Evolutionary conservation across 371 early-diverging fungal species (phyloP), one percentile per base, ranked within the genome.

Genomic region (Circinella minor): DNA sequence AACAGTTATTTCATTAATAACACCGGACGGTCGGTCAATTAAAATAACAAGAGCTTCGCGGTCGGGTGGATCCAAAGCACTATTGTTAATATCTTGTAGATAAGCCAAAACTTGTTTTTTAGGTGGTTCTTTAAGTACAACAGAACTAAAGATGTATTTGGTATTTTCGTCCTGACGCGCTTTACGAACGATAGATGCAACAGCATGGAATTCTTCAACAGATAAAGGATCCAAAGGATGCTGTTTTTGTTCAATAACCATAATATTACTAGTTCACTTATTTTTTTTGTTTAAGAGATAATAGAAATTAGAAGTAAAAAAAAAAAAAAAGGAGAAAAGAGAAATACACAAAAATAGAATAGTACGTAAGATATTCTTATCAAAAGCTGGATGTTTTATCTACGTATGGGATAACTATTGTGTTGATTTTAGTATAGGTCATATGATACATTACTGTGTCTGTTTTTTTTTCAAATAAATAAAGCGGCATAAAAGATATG

Each of bases 41-140:
- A 72, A 54, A 59, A 81, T 43, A 4, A 77, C 80, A 64, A 81
- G 71, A 8, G 83, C 79, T 61, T 83, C 79, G 47, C 83, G 77
- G 18, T 80, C 81, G 66, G 81, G 65, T 1, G 61, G 48, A 4
- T 65, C 67, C 2, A 78, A 63, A 47, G 67, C 74, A n/a, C 76
- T 73, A 1, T 36, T 66, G 7, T 70, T 64, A 7, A 63, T 77
- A 46, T 75, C 73, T 9, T 81, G 81, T 34, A 82, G 74, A 63
- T 69, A 80, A 34, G 77, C 69, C 61, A 83, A 63, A 74, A 83
- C 74, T 8, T 69, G 34, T 3, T 73, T 71, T 59, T 83, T 83
- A 4, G 72, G 65, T 36, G 83, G 83, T 47, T 83, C 83, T 62
- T 76, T 73, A 15, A 81, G 74, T 8, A 75, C 71, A 9, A 83